phyloP scores from a whole-genome alignment of 805 yeast species.

The Starmerella floricola region DNA sequence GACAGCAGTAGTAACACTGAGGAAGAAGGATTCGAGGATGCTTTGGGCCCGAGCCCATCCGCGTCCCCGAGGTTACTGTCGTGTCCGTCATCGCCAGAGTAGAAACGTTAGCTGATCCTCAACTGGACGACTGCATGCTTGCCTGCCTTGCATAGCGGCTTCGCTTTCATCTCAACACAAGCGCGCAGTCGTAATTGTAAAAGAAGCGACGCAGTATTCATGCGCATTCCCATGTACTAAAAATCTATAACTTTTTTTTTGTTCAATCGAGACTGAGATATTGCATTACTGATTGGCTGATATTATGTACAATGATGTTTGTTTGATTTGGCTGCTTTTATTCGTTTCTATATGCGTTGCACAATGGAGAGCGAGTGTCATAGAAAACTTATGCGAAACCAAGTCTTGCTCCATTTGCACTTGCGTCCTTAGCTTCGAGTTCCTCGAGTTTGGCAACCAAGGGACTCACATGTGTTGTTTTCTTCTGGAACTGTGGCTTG shows the following conservation, averaged over 20 bases:
- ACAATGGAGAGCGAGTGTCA: not conserved
- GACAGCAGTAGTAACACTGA: constrained; percentile 12
- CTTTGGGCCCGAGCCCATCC: constrained; percentile 15
- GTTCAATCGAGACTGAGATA: not conserved
- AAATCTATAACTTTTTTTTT: too few species aligned
- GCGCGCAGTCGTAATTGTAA: too few species aligned
- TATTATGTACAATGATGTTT: not conserved
- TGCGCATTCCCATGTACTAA: too few species aligned
- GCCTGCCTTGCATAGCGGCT: too few species aligned
- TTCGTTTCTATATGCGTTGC: constrained; percentile 5
- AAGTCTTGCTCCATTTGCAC: constrained; percentile 14
- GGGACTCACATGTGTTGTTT: constrained; percentile 17
- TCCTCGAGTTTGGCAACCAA: constrained; percentile 18
- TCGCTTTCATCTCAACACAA: too few species aligned
- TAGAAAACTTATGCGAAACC: constrained; percentile 8
- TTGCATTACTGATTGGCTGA: not conserved
- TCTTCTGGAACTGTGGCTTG: constrained; percentile 16
- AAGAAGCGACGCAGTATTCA: too few species aligned
- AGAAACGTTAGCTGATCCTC: too few species aligned
- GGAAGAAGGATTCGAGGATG: constrained; percentile 20
- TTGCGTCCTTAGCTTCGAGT: constrained; percentile 17
- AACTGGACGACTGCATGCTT: too few species aligned
- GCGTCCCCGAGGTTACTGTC: constrained; percentile 21
- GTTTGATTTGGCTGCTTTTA: not conserved
- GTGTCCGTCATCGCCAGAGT: constrained; percentile 25